phyloP scores from a whole-genome alignment of 164 flowering plant species.

The Vitis rupestris region DNA sequence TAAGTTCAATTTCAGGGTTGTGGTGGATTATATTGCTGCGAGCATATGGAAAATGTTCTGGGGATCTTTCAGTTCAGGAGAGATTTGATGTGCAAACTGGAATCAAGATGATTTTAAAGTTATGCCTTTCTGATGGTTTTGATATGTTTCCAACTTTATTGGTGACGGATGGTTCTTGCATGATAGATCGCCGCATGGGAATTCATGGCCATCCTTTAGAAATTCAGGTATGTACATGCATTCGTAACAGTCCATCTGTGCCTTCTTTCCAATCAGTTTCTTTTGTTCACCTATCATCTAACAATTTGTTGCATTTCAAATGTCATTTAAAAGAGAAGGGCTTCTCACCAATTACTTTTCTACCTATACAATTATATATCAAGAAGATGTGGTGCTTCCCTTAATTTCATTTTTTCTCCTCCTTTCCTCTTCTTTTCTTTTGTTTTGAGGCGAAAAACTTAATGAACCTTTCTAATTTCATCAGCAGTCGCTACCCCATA shows the following conservation, averaged over 20 bases:
- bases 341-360: not conserved
- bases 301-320: not conserved
- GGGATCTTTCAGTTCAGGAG: constrained; percentile 72
- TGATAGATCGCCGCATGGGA: constrained; percentile 91
- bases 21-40: constrained; percentile 87
- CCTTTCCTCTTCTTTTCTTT: too few relatives aligned
- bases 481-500: too few relatives aligned
- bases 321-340: not conserved
- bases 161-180: constrained; percentile 89
- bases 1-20: constrained; percentile 41
- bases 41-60: constrained; percentile 81
- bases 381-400: too few relatives aligned
- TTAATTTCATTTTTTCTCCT: too few relatives aligned
- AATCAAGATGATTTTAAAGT: constrained; percentile 75
- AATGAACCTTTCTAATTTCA: too few relatives aligned
- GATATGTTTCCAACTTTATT: constrained; percentile 86
- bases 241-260: not conserved
- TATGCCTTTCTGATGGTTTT: constrained; percentile 86
- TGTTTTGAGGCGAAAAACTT: too few relatives aligned
- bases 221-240: constrained; percentile 51
- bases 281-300: not conserved
- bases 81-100: constrained; percentile 86
- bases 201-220: constrained; percentile 90
- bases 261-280: not conserved
- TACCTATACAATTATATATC: too few relatives aligned